Base-by-base conservation (phyloP, 2,329 filamentous ascomycete species). In the Sclerotinia trifoliorum region DNA sequence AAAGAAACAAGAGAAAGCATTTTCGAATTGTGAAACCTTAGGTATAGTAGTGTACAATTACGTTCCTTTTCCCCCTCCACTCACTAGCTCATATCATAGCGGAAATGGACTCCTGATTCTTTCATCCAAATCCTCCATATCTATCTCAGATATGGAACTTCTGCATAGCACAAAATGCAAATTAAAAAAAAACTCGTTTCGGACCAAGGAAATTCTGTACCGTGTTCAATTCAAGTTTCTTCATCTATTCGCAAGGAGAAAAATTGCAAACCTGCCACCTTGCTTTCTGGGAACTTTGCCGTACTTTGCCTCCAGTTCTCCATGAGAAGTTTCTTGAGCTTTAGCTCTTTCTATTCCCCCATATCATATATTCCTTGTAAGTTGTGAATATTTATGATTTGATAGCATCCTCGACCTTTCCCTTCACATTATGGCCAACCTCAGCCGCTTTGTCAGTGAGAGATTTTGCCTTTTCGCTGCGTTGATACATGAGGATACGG, bases 401-500 rank as follows among this genome's bases (percentile, higher is more conserved):
- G 19, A 79, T 76, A 58, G 72, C 76, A 48, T 75, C 75, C 71
- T 79, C 70, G 66, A 77, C 79, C 58, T 79, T 75, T 72, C 78
- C 73, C 26, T 70, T 68, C 15, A 71, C 60, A 26, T 63, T 46
- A 13, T 51, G 60, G 5, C 60, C 60, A 0, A 63, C 71, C 11
- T 66, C 69, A 5, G 74, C 70, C 62, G 74, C 74, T 11, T 73
- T 72, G 5, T 65, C 70, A 29, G 73, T 70, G n/a, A 73, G 67
- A 1, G 73, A 70, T 64, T 77, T 72, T 46, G 82, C 79, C 82
- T 92, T 88, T 77, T 89, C 80, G 70, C 83, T 73, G 83, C 80
- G 75, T 89, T 84, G 79, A 32, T 89, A 90, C 76, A 86, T 67
- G 74, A 87, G 80, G 77, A 98, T 97, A 76, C 95, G 90, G 73